A percentile compares a stretch with the other conserved stretches of the same genome.
Conservation (phyloP, 805 yeast genomes). For the Pichia manshurica region DNA sequence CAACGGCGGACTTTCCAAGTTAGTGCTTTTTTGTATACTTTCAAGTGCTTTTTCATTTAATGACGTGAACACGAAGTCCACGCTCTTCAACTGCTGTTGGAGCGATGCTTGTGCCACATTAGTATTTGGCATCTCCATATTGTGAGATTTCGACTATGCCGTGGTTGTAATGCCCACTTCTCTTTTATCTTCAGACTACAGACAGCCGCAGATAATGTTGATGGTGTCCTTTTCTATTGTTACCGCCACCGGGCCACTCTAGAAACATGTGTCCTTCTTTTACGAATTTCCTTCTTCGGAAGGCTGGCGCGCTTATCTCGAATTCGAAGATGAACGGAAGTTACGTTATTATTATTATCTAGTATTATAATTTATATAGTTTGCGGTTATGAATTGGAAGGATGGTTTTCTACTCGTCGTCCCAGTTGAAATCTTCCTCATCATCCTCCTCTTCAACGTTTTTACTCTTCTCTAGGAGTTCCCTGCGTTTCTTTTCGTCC, state of each 20-base stretch:
- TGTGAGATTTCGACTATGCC: background rate
- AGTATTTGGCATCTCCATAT: conserved; percentile 9
- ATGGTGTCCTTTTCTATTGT: background rate
- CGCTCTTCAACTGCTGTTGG: conserved; percentile 2
- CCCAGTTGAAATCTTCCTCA: conserved; percentile 49
- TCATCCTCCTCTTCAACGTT: conserved; percentile 34
- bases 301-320: conserved; percentile 2
- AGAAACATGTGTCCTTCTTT: background rate
- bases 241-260: background rate
- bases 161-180: no score
- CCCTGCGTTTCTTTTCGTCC: conserved; percentile 62
- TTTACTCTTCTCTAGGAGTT: conserved; percentile 41
- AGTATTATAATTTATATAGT: no score
- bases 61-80: conserved; percentile 6
- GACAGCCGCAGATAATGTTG: background rate
- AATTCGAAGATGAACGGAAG: background rate
- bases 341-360: background rate
- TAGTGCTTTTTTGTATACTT: background rate
- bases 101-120: conserved; percentile 1
- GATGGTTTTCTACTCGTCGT: conserved; percentile 29
- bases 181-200: background rate
- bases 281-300: background rate
- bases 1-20: background rate
- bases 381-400: no score
- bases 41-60: conserved; percentile 3